Evolutionary conservation across 441 rosid genomes (phyloP).

Genomic region (Pelargonium exstipulatum): DNA sequence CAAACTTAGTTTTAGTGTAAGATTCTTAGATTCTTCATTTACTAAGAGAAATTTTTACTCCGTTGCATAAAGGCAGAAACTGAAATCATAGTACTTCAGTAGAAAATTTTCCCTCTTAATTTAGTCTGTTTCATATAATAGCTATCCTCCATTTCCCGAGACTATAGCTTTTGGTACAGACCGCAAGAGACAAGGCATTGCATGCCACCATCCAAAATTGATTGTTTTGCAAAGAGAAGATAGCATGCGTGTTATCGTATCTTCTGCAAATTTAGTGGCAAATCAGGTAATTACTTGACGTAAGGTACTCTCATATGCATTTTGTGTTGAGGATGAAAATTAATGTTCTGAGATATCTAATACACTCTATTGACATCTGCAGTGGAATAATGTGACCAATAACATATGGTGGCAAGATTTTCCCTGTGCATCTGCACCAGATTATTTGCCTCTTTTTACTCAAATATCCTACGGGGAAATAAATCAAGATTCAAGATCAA

Average conservation of each 20-base stretch:
- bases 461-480: slow-evolving; percentile 33
- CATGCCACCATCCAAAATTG: slow-evolving; percentile 93
- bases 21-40: slow-evolving; percentile 23
- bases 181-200: slow-evolving; percentile 70
- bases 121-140: slow-evolving; percentile 26
- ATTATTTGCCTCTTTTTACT: slow-evolving; percentile 61
- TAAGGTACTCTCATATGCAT: slow-evolving; percentile 11
- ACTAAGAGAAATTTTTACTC: no score
- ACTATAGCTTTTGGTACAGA: slow-evolving; percentile 82
- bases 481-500: slow-evolving; percentile 34
- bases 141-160: slow-evolving; percentile 86
- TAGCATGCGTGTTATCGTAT: slow-evolving; percentile 59
- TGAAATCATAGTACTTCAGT: background rate
- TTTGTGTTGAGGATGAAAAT: background rate
- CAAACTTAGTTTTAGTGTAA: slow-evolving; percentile 70
- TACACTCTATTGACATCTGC: slow-evolving; percentile 23
- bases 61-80: slow-evolving; percentile 5
- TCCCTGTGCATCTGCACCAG: slow-evolving; percentile 56
- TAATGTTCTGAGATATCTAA: background rate
- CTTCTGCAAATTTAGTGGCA: slow-evolving; percentile 81
- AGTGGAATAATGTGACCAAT: slow-evolving; percentile 91
- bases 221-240: slow-evolving; percentile 76
- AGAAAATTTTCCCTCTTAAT: background rate
- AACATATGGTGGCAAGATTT: slow-evolving; percentile 99
- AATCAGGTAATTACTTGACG: slow-evolving; percentile 54